Conservation (phyloP, 257 asterid species). For the Fraxinus quadrangulata region DNA sequence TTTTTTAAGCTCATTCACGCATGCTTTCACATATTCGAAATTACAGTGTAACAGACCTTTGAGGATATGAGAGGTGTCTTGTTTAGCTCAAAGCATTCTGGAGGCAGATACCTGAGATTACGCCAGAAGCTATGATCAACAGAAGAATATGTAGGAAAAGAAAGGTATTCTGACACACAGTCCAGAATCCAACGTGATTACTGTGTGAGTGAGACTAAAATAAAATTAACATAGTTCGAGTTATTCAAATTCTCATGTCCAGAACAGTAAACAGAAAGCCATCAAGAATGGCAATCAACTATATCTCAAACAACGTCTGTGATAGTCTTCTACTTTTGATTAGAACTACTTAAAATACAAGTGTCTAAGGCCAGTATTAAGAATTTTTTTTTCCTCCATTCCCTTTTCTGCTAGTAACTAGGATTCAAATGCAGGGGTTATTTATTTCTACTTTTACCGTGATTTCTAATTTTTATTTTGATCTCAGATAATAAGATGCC, state of each 20-base stretch:
- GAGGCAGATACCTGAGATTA: constrained; percentile 89
- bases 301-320: background rate
- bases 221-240: background rate
- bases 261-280: background rate
- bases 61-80: constrained; percentile 96
- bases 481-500: background rate
- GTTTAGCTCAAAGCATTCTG: constrained; percentile 97
- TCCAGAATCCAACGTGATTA: background rate
- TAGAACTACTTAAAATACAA: background rate
- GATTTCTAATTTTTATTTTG: background rate
- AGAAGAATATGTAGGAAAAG: constrained; percentile 4
- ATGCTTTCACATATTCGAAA: background rate
- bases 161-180: background rate
- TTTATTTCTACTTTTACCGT: background rate
- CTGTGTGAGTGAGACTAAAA: background rate
- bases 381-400: background rate
- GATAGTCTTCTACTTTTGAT: background rate
- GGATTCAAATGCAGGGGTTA: background rate
- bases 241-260: background rate
- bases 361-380: background rate
- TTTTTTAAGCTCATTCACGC: background rate
- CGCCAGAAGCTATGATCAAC: constrained; percentile 15
- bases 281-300: background rate
- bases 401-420: background rate
- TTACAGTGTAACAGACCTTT: constrained; percentile 54